Evolutionary conservation across 2,329 filamentous ascomycete species (phyloP).

Genomic region (Ascochyta pisi): DNA sequence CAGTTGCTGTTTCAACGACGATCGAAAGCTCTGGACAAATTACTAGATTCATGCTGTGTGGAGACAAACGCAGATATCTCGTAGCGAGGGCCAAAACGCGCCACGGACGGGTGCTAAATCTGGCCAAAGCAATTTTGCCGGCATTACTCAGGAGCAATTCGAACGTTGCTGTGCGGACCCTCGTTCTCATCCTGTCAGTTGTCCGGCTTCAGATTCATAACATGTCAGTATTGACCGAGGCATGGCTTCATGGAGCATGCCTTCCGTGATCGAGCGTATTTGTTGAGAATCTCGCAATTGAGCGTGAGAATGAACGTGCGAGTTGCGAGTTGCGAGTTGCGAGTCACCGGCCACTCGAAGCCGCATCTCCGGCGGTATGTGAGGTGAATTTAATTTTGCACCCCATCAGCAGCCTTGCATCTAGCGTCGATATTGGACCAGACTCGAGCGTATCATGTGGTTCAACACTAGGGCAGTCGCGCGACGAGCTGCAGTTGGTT

Average conservation of each 20-base stretch:
- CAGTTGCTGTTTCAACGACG: slow-evolving; percentile 16
- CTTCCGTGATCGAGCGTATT: slow-evolving; percentile 18
- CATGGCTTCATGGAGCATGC: slow-evolving; percentile 16
- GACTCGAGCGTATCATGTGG: slow-evolving; percentile 4
- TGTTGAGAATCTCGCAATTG: slow-evolving; percentile 10
- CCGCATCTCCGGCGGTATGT: slow-evolving; percentile 1
- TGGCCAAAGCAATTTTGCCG: slow-evolving; percentile 17
- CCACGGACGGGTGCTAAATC: slow-evolving; percentile 11
- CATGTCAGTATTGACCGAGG: slow-evolving; percentile 19
- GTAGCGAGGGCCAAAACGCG: slow-evolving; percentile 13
- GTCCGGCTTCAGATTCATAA: slow-evolving; percentile 6
- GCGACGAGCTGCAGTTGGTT: slow-evolving; percentile 2
- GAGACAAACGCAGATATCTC: slow-evolving; percentile 17
- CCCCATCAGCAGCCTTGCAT: neutral
- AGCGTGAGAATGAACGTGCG: neutral
- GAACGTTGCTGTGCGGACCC: slow-evolving; percentile 14
- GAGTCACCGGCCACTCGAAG: neutral
- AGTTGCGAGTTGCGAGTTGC: neutral
- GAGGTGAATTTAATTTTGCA: slow-evolving; percentile 14
- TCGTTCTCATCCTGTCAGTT: slow-evolving; percentile 11
- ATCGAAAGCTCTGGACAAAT: slow-evolving; percentile 19
- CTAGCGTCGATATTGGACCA: slow-evolving; percentile 1
- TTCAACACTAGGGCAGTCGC: slow-evolving; percentile 9
- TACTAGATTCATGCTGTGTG: slow-evolving; percentile 19
- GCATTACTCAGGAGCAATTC: slow-evolving; percentile 13